Conservation (phyloP, 2,329 filamentous ascomycete species). For the Didymella sp. region DNA sequence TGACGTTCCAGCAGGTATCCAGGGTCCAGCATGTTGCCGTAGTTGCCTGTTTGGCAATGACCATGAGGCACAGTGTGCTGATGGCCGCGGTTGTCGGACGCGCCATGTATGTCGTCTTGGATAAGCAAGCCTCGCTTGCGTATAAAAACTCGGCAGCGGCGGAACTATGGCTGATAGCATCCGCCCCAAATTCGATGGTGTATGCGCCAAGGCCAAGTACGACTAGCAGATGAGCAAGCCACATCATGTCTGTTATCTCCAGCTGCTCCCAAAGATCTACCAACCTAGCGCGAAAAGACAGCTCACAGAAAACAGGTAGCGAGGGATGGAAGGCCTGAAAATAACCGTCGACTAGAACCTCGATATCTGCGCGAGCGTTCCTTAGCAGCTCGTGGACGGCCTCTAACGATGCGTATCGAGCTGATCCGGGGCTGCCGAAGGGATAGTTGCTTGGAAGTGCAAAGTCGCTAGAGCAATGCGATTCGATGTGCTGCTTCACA, state of each 20-base stretch:
- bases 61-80: conserved; percentile 30
- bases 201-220: conserved; percentile 33
- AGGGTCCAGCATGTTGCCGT: conserved; percentile 34
- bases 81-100: conserved; percentile 24
- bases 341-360: conserved; percentile 22
- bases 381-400: conserved; percentile 20
- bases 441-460: conserved; percentile 32
- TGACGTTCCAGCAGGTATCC: conserved; percentile 31
- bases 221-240: conserved; percentile 28
- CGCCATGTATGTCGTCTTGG: conserved; percentile 31
- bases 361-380: neutral
- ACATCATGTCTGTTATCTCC: conserved; percentile 15
- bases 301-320: conserved; percentile 20
- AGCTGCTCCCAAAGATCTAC: conserved; percentile 15
- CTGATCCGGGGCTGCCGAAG: conserved; percentile 24
- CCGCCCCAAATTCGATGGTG: conserved; percentile 11
- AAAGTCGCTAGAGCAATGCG: conserved; percentile 26
- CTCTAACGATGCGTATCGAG: conserved; percentile 22
- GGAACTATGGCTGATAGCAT: conserved; percentile 3
- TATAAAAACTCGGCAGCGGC: conserved; percentile 25
- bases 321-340: conserved; percentile 22
- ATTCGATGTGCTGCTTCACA: conserved; percentile 22
- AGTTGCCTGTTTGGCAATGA: conserved; percentile 32
- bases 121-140: conserved; percentile 32
- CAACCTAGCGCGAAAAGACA: conserved; percentile 17